Evolutionary conservation across 169 alveolate genomes (phyloP), one percentile per base, ranked within the genome.

Genomic region (Cyclospora cayetanensis): DNA sequence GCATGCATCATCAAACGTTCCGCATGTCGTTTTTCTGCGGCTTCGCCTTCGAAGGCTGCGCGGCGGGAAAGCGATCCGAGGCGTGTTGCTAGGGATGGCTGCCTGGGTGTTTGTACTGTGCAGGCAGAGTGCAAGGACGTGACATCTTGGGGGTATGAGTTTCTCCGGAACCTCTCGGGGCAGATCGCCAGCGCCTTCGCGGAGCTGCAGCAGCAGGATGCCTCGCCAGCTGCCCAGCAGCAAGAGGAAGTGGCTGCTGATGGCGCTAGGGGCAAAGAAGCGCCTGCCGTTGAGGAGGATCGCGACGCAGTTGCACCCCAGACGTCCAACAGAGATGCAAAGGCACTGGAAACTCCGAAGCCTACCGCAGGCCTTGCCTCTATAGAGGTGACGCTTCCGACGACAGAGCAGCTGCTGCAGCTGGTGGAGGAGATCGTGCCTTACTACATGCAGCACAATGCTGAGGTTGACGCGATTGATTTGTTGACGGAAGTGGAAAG

Each of bases 391-490:
- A 76, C 93, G 25, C 68, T 88, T 31, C 93, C 93, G 35, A 74
- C 79, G 35, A 93, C 55, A 50, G 72, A 66, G 63, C 79, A 66
- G 72, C 82, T 91, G 60, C 79, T 77, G 53, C 55, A 93, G 55
- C 70, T 97, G 25, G 98, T 96, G 53, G 94, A 93, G 66, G 90
- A 91, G 37, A 94, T 97, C 55, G 96, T 95, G 29, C 98, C 98
- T 25, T 97, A 93, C 93, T 96, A 95, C 79, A 95, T 97, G 85
- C 94, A 95, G 79, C 97, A 97, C 92, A 96, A 95, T 90, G 95
- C 97, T 50, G 97, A 96, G 89, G 92, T 94, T 68, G 97, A 95
- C 84, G 98, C 97, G 25, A 94, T 97, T 39, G 98, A 97, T 74
- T 68, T 97, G 90, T 92, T 97, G 31, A 92, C 96, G 12, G 98